Base-by-base conservation (phyloP, 192 early-diverging fungal genomes). In the Coemansia sp. region DNA sequence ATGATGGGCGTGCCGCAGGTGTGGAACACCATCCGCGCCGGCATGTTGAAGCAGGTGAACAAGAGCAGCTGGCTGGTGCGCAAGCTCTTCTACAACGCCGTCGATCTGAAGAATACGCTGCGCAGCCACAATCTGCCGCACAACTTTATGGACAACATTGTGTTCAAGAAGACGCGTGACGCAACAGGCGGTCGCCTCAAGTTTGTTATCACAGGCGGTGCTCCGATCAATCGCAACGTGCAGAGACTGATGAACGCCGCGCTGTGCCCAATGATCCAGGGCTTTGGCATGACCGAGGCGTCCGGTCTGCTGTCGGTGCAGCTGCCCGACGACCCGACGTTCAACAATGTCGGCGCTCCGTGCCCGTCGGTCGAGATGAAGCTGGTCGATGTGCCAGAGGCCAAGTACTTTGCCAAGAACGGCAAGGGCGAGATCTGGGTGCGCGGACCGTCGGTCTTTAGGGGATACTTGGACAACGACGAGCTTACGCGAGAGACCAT, bases 1-100 rank as follows among this genome's bases (percentile, higher is more conserved):
- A 86, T 93, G 89, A 84, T 87, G 48, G 92, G 92, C 69, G 92
- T 93, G 16, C 92, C 92, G 45, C 88, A 88, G 59, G 90, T 93
- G 23, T 93, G 92, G 92, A 89, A 92, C 63, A 81, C 88, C 3
- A 94, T 98, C 58, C 85, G 94, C 22, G 94, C 95, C 61, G 89
- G 86, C 49, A 86, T 97, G 16, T 57, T 89, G 65, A 71, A 82
- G 37, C 88, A 88, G 71, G 86, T 88, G 24, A 83, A 83, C 27
- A 53, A 82, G 19, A 74, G 78, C 2, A 82, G 80, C 1, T 45
- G 45, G 48, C 51, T 84, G 5, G 72, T 88, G 16, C 90, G 88
- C 55, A 80, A 68, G 56, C 65, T 97, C 13, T 97, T 98, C 71
- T 57, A 89, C 23, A 82, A 80, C 14, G 93, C 93, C 9, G 88